Evolutionary conservation across 2,329 filamentous ascomycete genomes (phyloP), one percentile per base, ranked within the genome.

Genomic region (Macrophomina pseudophaseolina): DNA sequence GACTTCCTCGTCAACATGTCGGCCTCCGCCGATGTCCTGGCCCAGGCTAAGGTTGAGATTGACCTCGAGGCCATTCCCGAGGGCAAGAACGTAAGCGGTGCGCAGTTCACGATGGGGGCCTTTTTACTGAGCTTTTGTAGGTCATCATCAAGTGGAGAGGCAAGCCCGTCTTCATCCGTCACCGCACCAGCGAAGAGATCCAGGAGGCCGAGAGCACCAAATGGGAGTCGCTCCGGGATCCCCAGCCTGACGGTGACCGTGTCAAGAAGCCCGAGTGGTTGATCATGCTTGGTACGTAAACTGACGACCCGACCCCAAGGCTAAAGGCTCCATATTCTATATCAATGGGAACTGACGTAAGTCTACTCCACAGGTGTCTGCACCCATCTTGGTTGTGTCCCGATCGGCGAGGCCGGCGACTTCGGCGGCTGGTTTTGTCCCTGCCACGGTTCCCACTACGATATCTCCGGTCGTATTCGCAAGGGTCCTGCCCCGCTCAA

Each of bases 1-100:
- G 95, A 99, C 85, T 99, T 99, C 88, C 88, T 99, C 71, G 93
- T 97, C 85, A 99, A 97, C 89, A 98, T 99, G 96, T 96, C 94
- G 76, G 95, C 95, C 70, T 99, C 95, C 69, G 95, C 95, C 83
- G 95, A 99, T 78, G 93, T 99, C 78, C 84, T 99, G 84, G 95
- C 96, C 80, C 96, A 97, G 90, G 95, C 95, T 82, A 99, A 99
- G 90, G 95, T 99, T 74, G 95, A 99, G 86, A 91, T 99, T 74
- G 93, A 97, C 82, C 91, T 99, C 73, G 86, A 86, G 76, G 82
- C 92, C 71, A 98, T 99, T 76, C 95, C 95, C 70, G 94, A 98
- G 87, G 95, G 95, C 88, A 99, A 98, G 91, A 99, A 99, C 86
- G 95, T 94, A 85, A 80, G 91, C 86, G 44, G 53, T 40, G 40